A percentile compares a stretch with the other conserved stretches of the same genome.
phyloP scores from a whole-genome alignment of 192 early-diverging fungal genomes.

The Obelidium mucronatum region DNA sequence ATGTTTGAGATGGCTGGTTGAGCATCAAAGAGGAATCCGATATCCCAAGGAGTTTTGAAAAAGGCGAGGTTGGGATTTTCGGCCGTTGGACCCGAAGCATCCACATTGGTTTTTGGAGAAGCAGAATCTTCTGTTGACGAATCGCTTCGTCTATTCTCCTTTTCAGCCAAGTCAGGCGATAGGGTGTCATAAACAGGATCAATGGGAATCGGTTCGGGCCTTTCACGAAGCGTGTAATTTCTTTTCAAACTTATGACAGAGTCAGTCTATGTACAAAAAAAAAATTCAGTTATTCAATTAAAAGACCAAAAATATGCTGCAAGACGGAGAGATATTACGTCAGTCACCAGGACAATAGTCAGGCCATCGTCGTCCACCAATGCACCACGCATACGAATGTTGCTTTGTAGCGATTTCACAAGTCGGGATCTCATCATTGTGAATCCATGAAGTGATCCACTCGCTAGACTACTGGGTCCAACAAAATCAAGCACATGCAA shows the following conservation, averaged over 20 bases:
- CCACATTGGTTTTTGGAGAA: neutral
- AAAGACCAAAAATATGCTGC: neutral
- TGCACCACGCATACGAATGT: conserved; percentile 7
- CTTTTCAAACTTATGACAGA: conserved; percentile 1
- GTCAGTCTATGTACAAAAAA: conserved; percentile 9
- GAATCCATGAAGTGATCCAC: conserved; percentile 12
- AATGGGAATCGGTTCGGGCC: neutral
- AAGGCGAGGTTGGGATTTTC: neutral
- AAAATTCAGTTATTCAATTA: neutral
- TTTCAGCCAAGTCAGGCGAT: neutral
- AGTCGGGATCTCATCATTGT: conserved; percentile 14
- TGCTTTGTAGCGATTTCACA: conserved; percentile 10
- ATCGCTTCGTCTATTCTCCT: neutral
- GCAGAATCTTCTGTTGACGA: neutral
- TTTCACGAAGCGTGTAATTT: neutral
- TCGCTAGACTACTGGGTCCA: neutral
- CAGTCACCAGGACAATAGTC: neutral
- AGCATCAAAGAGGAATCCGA: conserved; percentile 16
- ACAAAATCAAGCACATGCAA: conserved; percentile 22
- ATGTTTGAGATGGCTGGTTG: conserved; percentile 2
- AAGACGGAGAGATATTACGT: neutral
- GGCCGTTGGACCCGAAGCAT: too few relatives aligned
- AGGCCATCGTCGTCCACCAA: conserved; percentile 12
- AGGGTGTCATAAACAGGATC: neutral
- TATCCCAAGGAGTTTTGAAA: neutral